Evolutionary conservation across 345 rosid species (phyloP), one percentile per base, ranked within the genome.

Genomic region (Eucalyptus pauciflora): DNA sequence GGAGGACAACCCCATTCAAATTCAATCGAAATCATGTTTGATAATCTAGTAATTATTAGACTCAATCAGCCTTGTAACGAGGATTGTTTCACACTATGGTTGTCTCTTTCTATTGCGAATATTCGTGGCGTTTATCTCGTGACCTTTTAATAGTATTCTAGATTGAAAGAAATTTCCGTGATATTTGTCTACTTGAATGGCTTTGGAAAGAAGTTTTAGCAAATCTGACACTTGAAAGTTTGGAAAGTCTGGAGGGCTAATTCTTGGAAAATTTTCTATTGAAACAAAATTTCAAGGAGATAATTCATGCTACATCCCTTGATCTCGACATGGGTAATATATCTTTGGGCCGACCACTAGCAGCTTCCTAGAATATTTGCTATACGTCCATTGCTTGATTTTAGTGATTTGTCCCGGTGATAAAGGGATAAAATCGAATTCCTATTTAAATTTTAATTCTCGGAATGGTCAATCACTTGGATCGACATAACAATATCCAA

Each of bases 261-360:
- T 71, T 37, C 81, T 3, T 11, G 6, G 0, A 71, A 33, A 9
- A 0, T 10, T 17, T 69, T 71, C 1, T 33, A 71, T 71, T 2
- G 4, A 33, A 33, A 37, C 27, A 2, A 76, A 37, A 37, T 31
- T 18, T 18, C 7, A 24, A 37, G 48, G 27, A 37, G 83, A 76
- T 20, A 6, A 37, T 37, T 76, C 48, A 10, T 6, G 0, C 3
- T 11, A 1, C 1, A 41, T 0, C 14, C 27, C 4, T 41, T 7
- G 8, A 76, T 76, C 46, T 37, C 3, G 1, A 13, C 41, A 62
- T 62, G 33, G 16, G 3, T n/a, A 5, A 3, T 37, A 37, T 37
- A 20, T 37, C 3, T 20, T 10, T 37, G 48, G 27, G 27, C 8
- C 7, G 2, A 43, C 1, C 2, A 76, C 48, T 20, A 5, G 27